These are phyloP conservation scores for Pseudocercospora crystallina DNA, from an alignment of 2,329 filamentous ascomycete species.

Conservation along the genomic window DNA sequence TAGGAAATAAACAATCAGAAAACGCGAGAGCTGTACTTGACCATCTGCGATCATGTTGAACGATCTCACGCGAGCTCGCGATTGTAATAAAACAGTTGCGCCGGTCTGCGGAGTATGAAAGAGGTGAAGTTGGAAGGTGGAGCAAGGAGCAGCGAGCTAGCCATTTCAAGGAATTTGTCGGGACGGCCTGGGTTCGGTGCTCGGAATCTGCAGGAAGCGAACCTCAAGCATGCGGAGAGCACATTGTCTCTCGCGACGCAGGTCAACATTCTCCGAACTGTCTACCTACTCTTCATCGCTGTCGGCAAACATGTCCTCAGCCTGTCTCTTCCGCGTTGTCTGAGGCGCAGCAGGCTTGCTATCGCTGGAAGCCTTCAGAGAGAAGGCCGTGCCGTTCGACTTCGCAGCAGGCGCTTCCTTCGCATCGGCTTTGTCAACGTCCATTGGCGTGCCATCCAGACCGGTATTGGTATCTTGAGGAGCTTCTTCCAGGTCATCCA, in stretches of 20 bases:
- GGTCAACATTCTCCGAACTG: neutral
- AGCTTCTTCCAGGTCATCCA: slow-evolving; percentile 33
- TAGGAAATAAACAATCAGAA: neutral
- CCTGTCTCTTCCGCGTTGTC: slow-evolving; percentile 65
- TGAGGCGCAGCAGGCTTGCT: slow-evolving; percentile 30
- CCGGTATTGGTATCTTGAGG: slow-evolving; percentile 33
- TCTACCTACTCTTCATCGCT: slow-evolving; percentile 57
- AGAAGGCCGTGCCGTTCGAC: slow-evolving; percentile 22
- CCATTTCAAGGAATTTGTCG: neutral
- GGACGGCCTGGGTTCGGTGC: neutral
- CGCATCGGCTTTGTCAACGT: slow-evolving; percentile 14
- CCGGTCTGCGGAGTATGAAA: neutral
- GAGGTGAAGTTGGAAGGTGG: neutral
- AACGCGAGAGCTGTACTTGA: neutral
- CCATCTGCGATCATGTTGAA: slow-evolving; percentile 5
- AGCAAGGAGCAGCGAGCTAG: neutral
- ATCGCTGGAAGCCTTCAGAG: slow-evolving; percentile 19
- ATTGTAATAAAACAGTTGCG: neutral
- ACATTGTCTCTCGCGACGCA: slow-evolving; percentile 1
- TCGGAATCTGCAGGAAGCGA: slow-evolving; percentile 3
- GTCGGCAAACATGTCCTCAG: slow-evolving; percentile 85
- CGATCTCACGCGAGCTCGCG: neutral
- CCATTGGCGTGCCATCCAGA: slow-evolving; percentile 19
- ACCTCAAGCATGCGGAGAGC: neutral
- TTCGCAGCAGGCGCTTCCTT: neutral